These are phyloP conservation scores for Aspergillus thermomutatus DNA, from an alignment of 2,329 filamentous ascomycete species.

Conservation along the genomic window DNA sequence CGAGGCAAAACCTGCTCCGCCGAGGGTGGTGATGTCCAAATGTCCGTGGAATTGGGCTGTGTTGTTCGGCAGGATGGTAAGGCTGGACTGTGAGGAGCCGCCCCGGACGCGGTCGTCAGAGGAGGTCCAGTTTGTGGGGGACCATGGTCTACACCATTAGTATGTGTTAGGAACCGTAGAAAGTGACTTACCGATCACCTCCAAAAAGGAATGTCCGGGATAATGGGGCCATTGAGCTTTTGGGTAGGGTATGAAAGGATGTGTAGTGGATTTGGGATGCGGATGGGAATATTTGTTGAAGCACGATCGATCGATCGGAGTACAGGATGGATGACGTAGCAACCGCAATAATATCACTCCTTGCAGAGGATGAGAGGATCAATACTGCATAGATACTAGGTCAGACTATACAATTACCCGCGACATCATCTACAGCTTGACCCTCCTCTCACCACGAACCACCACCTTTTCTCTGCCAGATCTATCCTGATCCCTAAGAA, in stretches of 20 bases:
- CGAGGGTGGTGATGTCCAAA: constrained; percentile 70
- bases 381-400: too few species aligned
- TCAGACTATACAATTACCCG: too few species aligned
- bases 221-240: background rate
- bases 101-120: constrained; percentile 76
- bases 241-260: background rate
- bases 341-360: too few species aligned
- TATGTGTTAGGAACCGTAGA: too few species aligned
- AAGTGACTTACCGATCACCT: constrained; percentile 7
- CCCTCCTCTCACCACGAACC: constrained; percentile 8
- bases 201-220: constrained; percentile 10
- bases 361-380: too few species aligned
- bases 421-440: constrained; percentile 12
- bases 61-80: constrained; percentile 37
- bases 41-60: constrained; percentile 61
- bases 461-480: constrained; percentile 2
- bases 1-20: constrained; percentile 78
- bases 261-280: background rate
- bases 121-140: constrained; percentile 56
- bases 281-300: background rate
- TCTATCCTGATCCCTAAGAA: constrained; percentile 47
- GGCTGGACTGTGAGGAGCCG: constrained; percentile 59
- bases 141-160: constrained; percentile 9
- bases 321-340: too few species aligned
- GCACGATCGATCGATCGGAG: constrained; percentile 5